These are phyloP conservation scores for Coniochaeta prunicola DNA, from an alignment of 2,329 filamentous ascomycete genomes.

Conservation along the genomic window DNA sequence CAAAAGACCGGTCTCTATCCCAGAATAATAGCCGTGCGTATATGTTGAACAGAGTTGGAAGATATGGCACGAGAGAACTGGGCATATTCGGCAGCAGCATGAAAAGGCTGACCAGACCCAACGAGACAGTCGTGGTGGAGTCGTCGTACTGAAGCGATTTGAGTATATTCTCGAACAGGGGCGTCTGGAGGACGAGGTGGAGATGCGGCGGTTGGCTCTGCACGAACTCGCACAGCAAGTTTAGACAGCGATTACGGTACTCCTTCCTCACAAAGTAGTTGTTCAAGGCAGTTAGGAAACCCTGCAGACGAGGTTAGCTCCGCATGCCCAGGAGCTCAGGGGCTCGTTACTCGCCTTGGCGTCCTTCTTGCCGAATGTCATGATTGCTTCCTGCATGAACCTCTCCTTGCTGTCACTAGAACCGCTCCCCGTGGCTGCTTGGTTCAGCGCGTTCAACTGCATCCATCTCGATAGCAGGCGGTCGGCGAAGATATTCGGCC, in stretches of 20 bases:
- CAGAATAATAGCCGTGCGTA: conserved; percentile 76
- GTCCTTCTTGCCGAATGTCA: conserved; percentile 58
- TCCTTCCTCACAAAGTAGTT: conserved; percentile 57
- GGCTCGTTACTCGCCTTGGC: conserved; percentile 41
- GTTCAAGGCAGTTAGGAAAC: conserved; percentile 60
- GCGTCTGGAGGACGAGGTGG: conserved; percentile 64
- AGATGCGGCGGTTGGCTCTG: conserved; percentile 73
- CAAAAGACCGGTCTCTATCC: conserved; percentile 47
- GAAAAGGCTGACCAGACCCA: conserved; percentile 66
- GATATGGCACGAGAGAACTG: conserved; percentile 57
- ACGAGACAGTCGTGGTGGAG: conserved; percentile 68
- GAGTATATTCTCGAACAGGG: conserved; percentile 63
- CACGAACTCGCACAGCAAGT: conserved; percentile 65
- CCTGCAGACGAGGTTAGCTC: conserved; percentile 28
- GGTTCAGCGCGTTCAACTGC: conserved; percentile 30
- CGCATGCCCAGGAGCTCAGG: not conserved
- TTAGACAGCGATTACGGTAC: conserved; percentile 56
- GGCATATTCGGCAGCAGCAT: conserved; percentile 82
- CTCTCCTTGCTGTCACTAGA: conserved; percentile 31
- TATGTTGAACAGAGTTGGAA: conserved; percentile 72
- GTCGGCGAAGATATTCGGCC: conserved; percentile 43
- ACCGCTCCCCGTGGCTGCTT: conserved; percentile 7
- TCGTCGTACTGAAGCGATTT: conserved; percentile 71
- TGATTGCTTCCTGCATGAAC: conserved; percentile 42
- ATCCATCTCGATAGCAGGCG: conserved; percentile 53